phyloP scores from a whole-genome alignment of 345 rosid genomes.

The Citrus medica region DNA sequence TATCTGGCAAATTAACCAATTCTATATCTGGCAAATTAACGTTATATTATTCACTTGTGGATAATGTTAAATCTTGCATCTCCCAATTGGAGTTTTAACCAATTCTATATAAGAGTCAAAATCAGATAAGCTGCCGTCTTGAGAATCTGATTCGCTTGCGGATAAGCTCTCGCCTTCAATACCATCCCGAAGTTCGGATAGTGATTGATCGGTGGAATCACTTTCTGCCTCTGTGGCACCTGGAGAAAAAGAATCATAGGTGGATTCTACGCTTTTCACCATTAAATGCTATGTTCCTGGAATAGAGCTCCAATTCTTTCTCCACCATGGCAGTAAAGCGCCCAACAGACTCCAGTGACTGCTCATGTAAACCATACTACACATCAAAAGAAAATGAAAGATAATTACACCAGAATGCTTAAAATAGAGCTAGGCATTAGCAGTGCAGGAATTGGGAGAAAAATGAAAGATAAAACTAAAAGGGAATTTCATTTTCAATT shows the following conservation, averaged over 20 bases:
- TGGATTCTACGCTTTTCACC: conserved; percentile 28
- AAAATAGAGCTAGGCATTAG: background rate
- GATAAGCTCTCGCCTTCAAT: conserved; percentile 18
- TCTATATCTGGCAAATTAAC: too few species aligned
- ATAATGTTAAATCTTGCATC: too few species aligned
- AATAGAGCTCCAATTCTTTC: conserved; percentile 80
- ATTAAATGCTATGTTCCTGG: conserved; percentile 66
- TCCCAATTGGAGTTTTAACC: too few species aligned
- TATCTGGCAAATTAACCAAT: too few species aligned
- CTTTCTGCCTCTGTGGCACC: conserved; percentile 25
- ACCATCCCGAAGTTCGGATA: conserved; percentile 34
- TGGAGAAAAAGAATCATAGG: conserved; percentile 11
- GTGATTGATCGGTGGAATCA: conserved; percentile 16
- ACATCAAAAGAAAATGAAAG: background rate
- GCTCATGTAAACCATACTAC: conserved; percentile 33
- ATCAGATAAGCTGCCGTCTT: conserved; percentile 12
- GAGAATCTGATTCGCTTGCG: conserved; percentile 27
- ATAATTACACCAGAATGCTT: background rate
- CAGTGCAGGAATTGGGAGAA: background rate
- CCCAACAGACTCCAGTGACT: conserved; percentile 76
- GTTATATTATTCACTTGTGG: too few species aligned
- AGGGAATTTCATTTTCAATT: background rate
- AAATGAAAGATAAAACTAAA: background rate
- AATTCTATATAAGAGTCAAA: too few species aligned
- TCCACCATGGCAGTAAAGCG: conserved; percentile 63